phyloP scores from a whole-genome alignment of 1,139 yeast genomes.

The Magnusiomyces fungicola region DNA sequence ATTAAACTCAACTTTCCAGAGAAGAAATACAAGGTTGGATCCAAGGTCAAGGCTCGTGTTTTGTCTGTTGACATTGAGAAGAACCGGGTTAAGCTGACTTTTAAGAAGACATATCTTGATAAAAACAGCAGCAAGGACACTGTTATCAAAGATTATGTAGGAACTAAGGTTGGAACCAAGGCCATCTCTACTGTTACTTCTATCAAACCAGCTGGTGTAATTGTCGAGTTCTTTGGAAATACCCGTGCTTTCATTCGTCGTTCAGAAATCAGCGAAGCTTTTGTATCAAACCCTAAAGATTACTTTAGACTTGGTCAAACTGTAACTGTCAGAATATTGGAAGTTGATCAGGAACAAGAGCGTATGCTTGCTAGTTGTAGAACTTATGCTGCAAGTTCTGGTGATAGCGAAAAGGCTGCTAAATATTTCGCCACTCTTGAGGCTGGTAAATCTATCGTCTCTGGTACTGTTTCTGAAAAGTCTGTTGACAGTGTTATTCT shows the following conservation, averaged over 20 bases:
- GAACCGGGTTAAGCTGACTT: slow-evolving; percentile 51
- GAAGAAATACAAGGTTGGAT: slow-evolving; percentile 78
- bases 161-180: slow-evolving; percentile 51
- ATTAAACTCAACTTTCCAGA: slow-evolving; percentile 81
- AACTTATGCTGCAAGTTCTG: slow-evolving; percentile 28
- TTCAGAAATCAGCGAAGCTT: slow-evolving; percentile 84
- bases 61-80: slow-evolving; percentile 37
- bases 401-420: slow-evolving; percentile 36
- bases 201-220: slow-evolving; percentile 59
- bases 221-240: slow-evolving; percentile 75
- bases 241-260: slow-evolving; percentile 77
- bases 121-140: slow-evolving; percentile 42
- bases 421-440: slow-evolving; percentile 42
- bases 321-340: slow-evolving; percentile 58
- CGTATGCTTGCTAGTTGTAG: slow-evolving; percentile 69
- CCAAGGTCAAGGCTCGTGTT: slow-evolving; percentile 68
- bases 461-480: slow-evolving; percentile 65
- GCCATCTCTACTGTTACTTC: slow-evolving; percentile 71
- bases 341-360: slow-evolving; percentile 47
- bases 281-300: slow-evolving; percentile 68
- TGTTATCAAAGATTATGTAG: slow-evolving; percentile 46
- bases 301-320: slow-evolving; percentile 82
- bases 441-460: slow-evolving; percentile 57
- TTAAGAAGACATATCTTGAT: slow-evolving; percentile 76
- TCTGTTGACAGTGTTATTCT: slow-evolving; percentile 58